Percentiles rank a stretch among this genome's conserved stretches.
phyloP scores from a whole-genome alignment of 78 protist species.

The Pigoraptor vietnamica region DNA sequence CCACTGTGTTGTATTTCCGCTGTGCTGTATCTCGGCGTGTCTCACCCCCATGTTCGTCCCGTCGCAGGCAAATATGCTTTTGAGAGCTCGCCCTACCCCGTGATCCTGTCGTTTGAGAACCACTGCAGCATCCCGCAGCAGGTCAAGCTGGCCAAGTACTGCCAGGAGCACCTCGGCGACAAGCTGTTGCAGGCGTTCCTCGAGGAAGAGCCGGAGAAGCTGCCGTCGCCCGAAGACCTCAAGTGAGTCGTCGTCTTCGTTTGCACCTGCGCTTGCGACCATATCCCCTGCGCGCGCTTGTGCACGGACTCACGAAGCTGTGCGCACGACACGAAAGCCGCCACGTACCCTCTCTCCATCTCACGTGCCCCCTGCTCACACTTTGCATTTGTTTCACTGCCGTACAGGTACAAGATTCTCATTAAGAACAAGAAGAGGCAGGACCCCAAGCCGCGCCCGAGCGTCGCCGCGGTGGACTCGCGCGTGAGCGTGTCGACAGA shows the following conservation, averaged over 20 bases:
- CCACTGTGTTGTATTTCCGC: too few relatives aligned
- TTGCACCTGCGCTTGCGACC: too few relatives aligned
- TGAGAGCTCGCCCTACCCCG: constrained; percentile 64
- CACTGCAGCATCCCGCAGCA: constrained; percentile 44
- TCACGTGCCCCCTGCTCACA: background rate
- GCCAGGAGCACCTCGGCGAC: background rate
- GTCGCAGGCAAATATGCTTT: constrained; percentile 53
- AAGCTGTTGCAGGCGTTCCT: background rate
- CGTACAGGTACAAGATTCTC: background rate
- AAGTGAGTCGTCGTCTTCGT: too few relatives aligned
- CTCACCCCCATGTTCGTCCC: constrained; percentile 67
- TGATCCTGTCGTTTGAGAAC: constrained; percentile 71
- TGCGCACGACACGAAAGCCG: too few relatives aligned
- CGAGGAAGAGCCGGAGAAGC: background rate
- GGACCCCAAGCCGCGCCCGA: background rate
- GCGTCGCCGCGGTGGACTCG: background rate
- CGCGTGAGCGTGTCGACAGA: background rate
- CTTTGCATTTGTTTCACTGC: background rate
- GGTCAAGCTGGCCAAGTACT: background rate
- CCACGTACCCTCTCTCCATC: too few relatives aligned
- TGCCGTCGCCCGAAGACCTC: constrained; percentile 30
- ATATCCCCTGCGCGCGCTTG: too few relatives aligned
- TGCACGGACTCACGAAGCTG: too few relatives aligned
- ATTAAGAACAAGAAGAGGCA: constrained; percentile 4
- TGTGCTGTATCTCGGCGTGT: background rate